phyloP scores from a whole-genome alignment of 2,329 filamentous ascomycete genomes.

The Corynespora cassiicola region DNA sequence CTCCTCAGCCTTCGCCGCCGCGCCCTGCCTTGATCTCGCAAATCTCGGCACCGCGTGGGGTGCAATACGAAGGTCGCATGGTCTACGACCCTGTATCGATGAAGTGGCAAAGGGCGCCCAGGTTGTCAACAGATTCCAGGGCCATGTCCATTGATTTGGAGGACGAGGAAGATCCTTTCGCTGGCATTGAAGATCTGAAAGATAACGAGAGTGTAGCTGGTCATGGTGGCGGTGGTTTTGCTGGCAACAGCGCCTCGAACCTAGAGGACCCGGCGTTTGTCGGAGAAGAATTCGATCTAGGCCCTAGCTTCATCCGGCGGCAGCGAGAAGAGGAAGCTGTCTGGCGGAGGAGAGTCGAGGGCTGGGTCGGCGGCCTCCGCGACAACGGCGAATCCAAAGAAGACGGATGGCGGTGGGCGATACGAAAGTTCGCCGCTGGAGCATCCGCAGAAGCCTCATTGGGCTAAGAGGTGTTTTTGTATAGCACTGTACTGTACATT shows the following conservation, averaged over 20 bases:
- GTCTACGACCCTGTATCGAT: conserved; percentile 96
- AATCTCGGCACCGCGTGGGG: conserved; percentile 78
- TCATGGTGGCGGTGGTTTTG: conserved; percentile 20
- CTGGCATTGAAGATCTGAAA: conserved; percentile 90
- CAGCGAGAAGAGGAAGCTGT: conserved; percentile 91
- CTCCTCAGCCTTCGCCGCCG: conserved; percentile 51
- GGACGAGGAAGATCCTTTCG: conserved; percentile 92
- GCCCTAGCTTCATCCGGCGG: conserved; percentile 87
- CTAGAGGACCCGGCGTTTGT: conserved; percentile 58
- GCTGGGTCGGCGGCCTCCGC: conserved; percentile 73
- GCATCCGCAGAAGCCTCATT: conserved; percentile 25
- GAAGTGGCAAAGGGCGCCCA: conserved; percentile 87
- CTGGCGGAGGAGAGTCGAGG: conserved; percentile 87
- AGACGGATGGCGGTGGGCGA: conserved; percentile 78
- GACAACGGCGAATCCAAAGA: conserved; percentile 48
- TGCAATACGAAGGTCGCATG: conserved; percentile 97
- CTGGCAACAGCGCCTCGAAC: conserved; percentile 24
- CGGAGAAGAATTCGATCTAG: conserved; percentile 96
- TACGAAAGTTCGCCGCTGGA: conserved; percentile 54
- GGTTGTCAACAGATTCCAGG: conserved; percentile 41
- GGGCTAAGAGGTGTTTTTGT: conserved; percentile 21
- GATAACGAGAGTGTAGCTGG: conserved; percentile 59
- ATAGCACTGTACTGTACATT: conserved; percentile 23
- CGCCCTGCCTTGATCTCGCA: conserved; percentile 88
- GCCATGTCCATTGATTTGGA: conserved; percentile 69